phyloP scores from a whole-genome alignment of 2,329 filamentous ascomycete species.

The Elsinoe batatas region DNA sequence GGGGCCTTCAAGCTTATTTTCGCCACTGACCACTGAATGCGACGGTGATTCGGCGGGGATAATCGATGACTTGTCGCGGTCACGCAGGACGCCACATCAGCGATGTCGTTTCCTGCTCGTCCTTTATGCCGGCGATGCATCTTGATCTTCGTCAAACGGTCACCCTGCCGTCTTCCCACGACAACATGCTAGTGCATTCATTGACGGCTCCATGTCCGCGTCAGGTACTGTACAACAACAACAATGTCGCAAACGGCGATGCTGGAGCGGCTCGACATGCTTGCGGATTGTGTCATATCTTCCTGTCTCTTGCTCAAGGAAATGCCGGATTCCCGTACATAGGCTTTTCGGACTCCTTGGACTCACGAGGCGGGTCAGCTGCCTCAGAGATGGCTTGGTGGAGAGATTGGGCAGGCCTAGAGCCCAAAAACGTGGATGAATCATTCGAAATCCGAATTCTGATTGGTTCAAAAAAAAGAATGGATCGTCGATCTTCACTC shows the following conservation, averaged over 20 bases:
- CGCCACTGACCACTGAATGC: neutral
- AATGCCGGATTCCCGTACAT: neutral
- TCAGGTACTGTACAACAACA: neutral
- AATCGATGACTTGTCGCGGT: neutral
- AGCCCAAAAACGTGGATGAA: neutral
- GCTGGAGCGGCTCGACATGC: neutral
- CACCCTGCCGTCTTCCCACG: neutral
- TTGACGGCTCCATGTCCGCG: neutral
- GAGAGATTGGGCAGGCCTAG: neutral
- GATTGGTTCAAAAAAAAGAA: neutral
- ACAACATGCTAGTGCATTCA: neutral
- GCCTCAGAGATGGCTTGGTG: neutral
- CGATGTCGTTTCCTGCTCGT: constrained; percentile 1
- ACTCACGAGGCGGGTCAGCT: neutral
- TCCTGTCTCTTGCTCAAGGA: neutral
- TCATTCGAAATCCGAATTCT: neutral
- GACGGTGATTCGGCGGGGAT: neutral
- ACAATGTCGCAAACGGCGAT: neutral
- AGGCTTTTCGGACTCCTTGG: neutral
- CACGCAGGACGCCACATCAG: neutral
- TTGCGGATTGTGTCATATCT: no score
- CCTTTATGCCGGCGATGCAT: neutral
- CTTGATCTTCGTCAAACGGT: neutral
- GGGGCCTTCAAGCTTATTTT: neutral
- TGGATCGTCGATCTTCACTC: neutral